Evolutionary conservation across 176 grass and related monocot species (phyloP).

Genomic region (Microstegium vimineum): DNA sequence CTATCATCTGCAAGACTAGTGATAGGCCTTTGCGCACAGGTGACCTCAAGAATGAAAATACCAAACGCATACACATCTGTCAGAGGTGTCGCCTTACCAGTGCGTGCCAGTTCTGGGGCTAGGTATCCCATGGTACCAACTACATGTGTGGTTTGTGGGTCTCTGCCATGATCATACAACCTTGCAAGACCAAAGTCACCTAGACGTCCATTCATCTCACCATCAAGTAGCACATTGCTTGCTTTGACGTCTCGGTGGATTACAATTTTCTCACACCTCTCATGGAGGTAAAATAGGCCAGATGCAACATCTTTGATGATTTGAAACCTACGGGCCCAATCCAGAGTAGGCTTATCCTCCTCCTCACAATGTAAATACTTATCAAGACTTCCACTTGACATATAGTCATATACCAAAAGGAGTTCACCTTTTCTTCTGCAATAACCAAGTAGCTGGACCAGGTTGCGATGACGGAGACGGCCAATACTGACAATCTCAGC

Average conservation of each 20-base stretch:
- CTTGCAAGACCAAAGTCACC: conserved; percentile 23
- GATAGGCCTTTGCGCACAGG: conserved; percentile 16
- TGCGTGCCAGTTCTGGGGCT: conserved; percentile 20
- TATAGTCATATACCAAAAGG: not conserved
- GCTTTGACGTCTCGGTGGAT: conserved; percentile 33
- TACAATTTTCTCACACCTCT: not conserved
- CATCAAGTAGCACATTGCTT: conserved; percentile 62
- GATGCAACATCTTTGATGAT: conserved; percentile 12
- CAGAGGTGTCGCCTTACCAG: conserved; percentile 3
- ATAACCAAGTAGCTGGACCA: not conserved
- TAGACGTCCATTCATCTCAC: conserved; percentile 31
- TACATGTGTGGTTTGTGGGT: conserved; percentile 6
- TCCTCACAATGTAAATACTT: conserved; percentile 4
- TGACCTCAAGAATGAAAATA: not conserved
- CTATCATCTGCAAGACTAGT: not conserved
- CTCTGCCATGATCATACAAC: conserved; percentile 15
- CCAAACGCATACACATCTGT: conserved; percentile 33
- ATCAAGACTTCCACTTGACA: conserved; percentile 17
- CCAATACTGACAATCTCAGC: not conserved
- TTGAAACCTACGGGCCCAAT: not conserved
- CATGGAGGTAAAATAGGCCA: conserved; percentile 25
- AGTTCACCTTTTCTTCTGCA: conserved; percentile 19
- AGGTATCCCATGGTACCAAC: conserved; percentile 27
- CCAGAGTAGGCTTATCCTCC: not conserved
- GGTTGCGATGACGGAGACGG: not conserved